Evolutionary conservation across 2,329 filamentous ascomycete species (phyloP).

Genomic region (Monosporascus sp.): DNA sequence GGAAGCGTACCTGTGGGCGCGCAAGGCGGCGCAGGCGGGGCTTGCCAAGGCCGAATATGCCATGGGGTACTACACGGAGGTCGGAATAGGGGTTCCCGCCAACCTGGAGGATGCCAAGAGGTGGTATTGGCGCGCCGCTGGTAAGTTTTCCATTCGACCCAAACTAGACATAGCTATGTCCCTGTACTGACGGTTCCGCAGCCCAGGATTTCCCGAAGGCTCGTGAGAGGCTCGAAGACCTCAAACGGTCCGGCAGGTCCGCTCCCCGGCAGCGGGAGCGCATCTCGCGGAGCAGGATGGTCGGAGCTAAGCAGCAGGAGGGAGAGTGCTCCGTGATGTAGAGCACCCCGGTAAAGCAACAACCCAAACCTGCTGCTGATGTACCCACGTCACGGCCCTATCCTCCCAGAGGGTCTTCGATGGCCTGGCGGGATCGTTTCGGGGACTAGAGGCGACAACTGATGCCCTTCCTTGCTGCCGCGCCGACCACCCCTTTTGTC

Average conservation of each 20-base stretch:
- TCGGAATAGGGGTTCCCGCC: conserved; percentile 80
- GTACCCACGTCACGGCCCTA: neutral
- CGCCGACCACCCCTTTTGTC: neutral
- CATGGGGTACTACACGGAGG: conserved; percentile 96
- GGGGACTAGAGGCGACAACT: neutral
- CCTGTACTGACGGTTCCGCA: conserved; percentile 29
- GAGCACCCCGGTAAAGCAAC: conserved; percentile 12
- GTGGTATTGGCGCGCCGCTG: conserved; percentile 96
- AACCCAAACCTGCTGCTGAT: neutral
- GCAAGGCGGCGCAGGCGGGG: conserved; percentile 84
- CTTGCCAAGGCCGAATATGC: conserved; percentile 94
- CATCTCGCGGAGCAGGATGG: conserved; percentile 74
- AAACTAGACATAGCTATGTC: too few relatives aligned
- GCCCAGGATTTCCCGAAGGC: conserved; percentile 95
- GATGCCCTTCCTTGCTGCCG: neutral
- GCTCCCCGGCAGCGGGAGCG: conserved; percentile 68
- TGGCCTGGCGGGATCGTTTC: neutral
- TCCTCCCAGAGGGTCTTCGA: neutral
- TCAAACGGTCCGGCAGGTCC: conserved; percentile 73
- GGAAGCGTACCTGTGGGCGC: conserved; percentile 94
- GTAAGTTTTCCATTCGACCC: conserved; percentile 51
- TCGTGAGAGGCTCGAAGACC: conserved; percentile 83
- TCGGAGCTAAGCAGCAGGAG: conserved; percentile 67
- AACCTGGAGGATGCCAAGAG: conserved; percentile 93
- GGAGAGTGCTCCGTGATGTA: conserved; percentile 85